phyloP scores from a whole-genome alignment of 2,329 filamentous ascomycete genomes.

The Fusarium abutilonis region DNA sequence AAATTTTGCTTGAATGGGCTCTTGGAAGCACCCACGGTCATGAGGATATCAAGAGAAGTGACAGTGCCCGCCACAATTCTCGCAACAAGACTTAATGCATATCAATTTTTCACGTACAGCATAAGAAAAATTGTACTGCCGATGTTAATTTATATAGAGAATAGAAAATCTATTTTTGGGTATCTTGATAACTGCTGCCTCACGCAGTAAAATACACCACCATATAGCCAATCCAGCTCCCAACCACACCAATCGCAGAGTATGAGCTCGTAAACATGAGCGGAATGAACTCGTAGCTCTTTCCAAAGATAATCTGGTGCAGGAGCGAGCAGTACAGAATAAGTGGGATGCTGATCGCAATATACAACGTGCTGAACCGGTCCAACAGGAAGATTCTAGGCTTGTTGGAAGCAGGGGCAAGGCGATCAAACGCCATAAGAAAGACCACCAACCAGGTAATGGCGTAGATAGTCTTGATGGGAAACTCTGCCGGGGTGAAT shows the following conservation, averaged over 20 bases:
- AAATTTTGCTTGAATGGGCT: too few relatives aligned
- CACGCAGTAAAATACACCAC: constrained; percentile 83
- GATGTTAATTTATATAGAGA: not conserved
- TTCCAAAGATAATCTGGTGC: constrained; percentile 85
- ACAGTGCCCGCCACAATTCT: not conserved
- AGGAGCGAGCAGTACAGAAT: constrained; percentile 88
- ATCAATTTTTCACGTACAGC: not conserved
- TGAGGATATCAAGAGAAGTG: too few relatives aligned
- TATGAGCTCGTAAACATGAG: constrained; percentile 98
- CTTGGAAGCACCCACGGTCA: too few relatives aligned
- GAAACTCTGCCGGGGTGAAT: constrained; percentile 92
- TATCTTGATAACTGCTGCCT: constrained; percentile 36
- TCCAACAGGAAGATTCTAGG: constrained; percentile 90
- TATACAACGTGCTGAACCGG: constrained; percentile 89
- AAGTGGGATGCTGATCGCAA: constrained; percentile 86
- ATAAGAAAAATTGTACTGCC: not conserved
- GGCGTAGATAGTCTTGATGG: constrained; percentile 92
- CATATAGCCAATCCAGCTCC: constrained; percentile 94
- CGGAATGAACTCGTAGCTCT: constrained; percentile 86
- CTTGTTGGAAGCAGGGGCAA: constrained; percentile 83
- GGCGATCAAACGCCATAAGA: constrained; percentile 83
- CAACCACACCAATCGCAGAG: constrained; percentile 91
- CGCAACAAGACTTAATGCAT: not conserved
- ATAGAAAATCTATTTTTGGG: constrained; percentile 38
- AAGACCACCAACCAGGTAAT: constrained; percentile 91